Evolutionary conservation across 139 green algal species (phyloP).

Genomic region (Pedinophyceae sp.): DNA sequence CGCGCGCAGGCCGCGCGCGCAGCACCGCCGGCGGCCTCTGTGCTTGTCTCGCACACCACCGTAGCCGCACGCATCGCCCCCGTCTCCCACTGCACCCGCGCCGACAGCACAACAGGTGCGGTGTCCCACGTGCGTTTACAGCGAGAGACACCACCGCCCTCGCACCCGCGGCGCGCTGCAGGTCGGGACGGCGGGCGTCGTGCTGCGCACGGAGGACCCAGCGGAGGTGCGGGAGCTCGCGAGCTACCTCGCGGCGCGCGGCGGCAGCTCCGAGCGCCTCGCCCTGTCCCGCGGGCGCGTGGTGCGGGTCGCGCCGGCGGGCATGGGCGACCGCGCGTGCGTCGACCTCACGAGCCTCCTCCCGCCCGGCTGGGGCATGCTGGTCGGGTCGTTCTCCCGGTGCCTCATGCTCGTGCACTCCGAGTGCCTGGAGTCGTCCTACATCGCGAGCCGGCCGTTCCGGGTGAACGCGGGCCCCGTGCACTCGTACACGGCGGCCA

Average conservation of each 20-base stretch:
- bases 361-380: slow-evolving; percentile 63
- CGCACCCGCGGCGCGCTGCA: too few relatives aligned
- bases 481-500: slow-evolving; percentile 51
- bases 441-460: slow-evolving; percentile 76
- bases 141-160: too few relatives aligned
- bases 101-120: background rate
- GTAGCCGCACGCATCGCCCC: too few relatives aligned
- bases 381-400: slow-evolving; percentile 73
- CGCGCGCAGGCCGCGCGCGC: too few relatives aligned
- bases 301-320: slow-evolving; percentile 26
- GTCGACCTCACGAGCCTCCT: slow-evolving; percentile 61
- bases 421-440: slow-evolving; percentile 46
- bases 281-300: too few relatives aligned
- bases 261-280: too few relatives aligned
- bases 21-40: too few relatives aligned
- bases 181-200: slow-evolving; percentile 51
- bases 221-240: slow-evolving; percentile 27
- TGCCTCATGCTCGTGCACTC: slow-evolving; percentile 77
- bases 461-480: slow-evolving; percentile 83
- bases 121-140: slow-evolving; percentile 9
- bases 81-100: too few relatives aligned
- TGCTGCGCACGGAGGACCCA: slow-evolving; percentile 52
- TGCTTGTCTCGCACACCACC: too few relatives aligned
- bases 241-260: too few relatives aligned
- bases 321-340: slow-evolving; percentile 74